Percentiles rank a stretch among this genome's conserved stretches.
Conservation (phyloP, 495 filamentous ascomycete genomes). For the Penicillium roqueforti region DNA sequence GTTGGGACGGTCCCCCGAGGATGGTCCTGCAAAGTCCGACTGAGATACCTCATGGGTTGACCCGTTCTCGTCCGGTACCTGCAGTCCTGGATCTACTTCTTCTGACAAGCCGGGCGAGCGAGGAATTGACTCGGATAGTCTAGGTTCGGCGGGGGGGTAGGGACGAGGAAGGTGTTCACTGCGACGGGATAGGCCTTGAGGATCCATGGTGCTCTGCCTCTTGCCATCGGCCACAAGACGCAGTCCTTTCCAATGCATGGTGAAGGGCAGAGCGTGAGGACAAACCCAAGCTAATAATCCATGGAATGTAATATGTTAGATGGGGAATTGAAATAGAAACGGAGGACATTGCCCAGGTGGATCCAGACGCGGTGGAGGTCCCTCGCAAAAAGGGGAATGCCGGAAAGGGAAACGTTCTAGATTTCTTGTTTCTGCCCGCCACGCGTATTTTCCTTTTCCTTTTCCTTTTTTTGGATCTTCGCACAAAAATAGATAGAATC, state of each 20-base stretch:
- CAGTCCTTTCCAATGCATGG: slow-evolving; percentile 48
- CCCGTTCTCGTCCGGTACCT: slow-evolving; percentile 13
- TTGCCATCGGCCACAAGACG: slow-evolving; percentile 41
- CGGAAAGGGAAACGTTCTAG: slow-evolving; percentile 15
- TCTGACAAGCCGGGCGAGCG: slow-evolving; percentile 24
- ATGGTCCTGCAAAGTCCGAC: slow-evolving; percentile 15
- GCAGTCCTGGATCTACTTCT: slow-evolving; percentile 10
- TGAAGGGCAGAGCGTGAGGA: slow-evolving; percentile 8
- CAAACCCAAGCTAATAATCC: neutral
- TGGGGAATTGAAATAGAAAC: neutral
- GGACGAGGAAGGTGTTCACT: slow-evolving; percentile 45
- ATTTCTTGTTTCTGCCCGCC: slow-evolving; percentile 2
- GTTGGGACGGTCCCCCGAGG: slow-evolving; percentile 24
- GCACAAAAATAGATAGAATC: neutral
- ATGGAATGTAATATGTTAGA: neutral
- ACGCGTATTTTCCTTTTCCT: neutral
- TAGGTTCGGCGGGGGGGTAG: slow-evolving; percentile 30
- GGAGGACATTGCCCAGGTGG: slow-evolving; percentile 18
- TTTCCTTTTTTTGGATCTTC: neutral
- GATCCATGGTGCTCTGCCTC: slow-evolving; percentile 35
- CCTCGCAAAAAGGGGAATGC: slow-evolving; percentile 29
- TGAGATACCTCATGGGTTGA: slow-evolving; percentile 15
- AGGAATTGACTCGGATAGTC: slow-evolving; percentile 40
- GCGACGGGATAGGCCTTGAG: slow-evolving; percentile 32
- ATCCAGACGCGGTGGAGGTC: slow-evolving; percentile 32